phyloP scores from a whole-genome alignment of 352 stramenopile species.

The Nothophytophthora sp. region DNA sequence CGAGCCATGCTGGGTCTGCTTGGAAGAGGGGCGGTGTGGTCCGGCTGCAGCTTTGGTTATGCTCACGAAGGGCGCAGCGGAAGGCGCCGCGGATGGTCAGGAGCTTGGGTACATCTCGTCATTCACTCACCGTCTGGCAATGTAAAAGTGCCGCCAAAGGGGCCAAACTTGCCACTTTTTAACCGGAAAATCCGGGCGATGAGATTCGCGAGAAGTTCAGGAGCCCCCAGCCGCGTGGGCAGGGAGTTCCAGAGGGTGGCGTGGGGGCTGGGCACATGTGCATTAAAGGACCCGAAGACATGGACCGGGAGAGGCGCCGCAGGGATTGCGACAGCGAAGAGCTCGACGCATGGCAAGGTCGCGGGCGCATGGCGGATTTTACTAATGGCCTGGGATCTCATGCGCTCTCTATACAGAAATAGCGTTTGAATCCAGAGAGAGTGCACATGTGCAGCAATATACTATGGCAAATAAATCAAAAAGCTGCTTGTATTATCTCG shows the following conservation, averaged over 20 bases:
- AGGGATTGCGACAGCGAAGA: too few species aligned
- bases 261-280: too few species aligned
- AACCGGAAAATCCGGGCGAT: slow-evolving; percentile 20
- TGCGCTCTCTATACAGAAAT: background rate
- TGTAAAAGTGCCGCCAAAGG: slow-evolving; percentile 3
- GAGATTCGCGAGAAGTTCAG: background rate
- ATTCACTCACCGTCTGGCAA: slow-evolving; percentile 1
- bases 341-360: background rate
- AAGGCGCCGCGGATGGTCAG: too few species aligned
- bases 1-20: background rate
- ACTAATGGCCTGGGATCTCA: background rate
- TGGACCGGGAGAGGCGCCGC: slow-evolving; percentile 6
- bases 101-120: too few species aligned
- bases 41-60: too few species aligned
- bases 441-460: background rate
- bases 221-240: background rate
- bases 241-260: slow-evolving; percentile 3
- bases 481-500: too few species aligned
- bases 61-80: too few species aligned
- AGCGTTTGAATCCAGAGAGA: background rate
- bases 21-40: too few species aligned
- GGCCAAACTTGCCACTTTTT: slow-evolving; percentile 7
- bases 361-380: background rate
- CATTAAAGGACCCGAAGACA: background rate
- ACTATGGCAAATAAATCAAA: background rate